Evolutionary conservation across 371 early-diverging fungal genomes (phyloP).

Genomic region (Chytridium lagenaria): DNA sequence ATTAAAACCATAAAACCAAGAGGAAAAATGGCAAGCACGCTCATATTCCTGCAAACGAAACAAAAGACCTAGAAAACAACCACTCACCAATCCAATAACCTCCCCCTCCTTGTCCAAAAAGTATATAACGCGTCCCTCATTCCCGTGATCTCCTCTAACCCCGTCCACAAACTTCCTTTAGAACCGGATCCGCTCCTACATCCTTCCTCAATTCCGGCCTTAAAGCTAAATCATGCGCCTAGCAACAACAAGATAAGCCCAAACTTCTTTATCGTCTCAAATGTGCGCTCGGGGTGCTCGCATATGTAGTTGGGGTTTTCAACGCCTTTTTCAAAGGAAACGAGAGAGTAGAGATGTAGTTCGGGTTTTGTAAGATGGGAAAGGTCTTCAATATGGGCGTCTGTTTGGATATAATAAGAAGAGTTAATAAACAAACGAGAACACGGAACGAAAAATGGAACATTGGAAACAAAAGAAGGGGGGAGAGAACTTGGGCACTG

Average conservation of each 20-base stretch:
- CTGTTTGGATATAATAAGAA: not conserved
- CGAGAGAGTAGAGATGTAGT: conserved; percentile 21
- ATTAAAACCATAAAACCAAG: too few species aligned
- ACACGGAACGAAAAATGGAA: too few species aligned
- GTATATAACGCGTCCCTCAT: conserved; percentile 21
- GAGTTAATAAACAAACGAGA: not conserved
- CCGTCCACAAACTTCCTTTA: not conserved
- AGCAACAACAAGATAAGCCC: not conserved
- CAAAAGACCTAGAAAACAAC: not conserved
- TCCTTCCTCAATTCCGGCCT: not conserved
- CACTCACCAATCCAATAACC: conserved; percentile 19
- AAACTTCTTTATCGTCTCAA: not conserved
- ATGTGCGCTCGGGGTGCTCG: conserved; percentile 11
- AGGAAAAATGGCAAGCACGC: too few species aligned
- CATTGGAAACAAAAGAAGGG: too few species aligned
- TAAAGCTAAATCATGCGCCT: not conserved
- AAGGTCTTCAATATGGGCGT: conserved; percentile 24
- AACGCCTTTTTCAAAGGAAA: conserved; percentile 17
- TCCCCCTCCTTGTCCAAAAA: conserved; percentile 14
- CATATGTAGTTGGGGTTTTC: conserved; percentile 6
- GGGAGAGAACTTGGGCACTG: too few species aligned
- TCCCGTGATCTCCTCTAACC: conserved; percentile 1
- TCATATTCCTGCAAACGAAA: too few species aligned
- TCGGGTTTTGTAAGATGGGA: conserved; percentile 9
- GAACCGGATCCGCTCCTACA: conserved; percentile 1